Percentiles rank a stretch among this genome's conserved stretches.
Conservation (phyloP, 306 rosid genomes). For the Medicago ruthenica region DNA sequence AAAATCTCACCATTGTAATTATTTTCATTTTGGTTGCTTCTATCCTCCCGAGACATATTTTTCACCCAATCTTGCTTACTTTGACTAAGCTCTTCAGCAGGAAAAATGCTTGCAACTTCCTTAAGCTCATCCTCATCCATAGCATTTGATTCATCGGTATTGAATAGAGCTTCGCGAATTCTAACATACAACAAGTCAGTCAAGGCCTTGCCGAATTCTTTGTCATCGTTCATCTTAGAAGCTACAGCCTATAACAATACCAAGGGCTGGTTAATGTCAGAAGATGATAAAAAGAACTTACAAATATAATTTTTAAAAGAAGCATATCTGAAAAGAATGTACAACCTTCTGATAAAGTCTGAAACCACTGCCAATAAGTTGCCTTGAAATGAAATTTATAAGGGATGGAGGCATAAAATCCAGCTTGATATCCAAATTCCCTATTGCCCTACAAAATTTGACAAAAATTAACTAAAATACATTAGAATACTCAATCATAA, state of each 20-base stretch:
- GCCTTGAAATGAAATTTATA: constrained; percentile 90
- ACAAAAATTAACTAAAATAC: constrained; percentile 22
- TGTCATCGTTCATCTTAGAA: constrained; percentile 58
- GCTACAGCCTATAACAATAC: constrained; percentile 66
- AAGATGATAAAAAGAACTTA: not conserved
- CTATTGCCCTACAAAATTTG: constrained; percentile 74
- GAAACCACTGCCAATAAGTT: constrained; percentile 91
- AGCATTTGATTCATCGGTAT: constrained; percentile 37
- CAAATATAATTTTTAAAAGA: constrained; percentile 19
- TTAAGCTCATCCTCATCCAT: constrained; percentile 41
- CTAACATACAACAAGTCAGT: constrained; percentile 62
- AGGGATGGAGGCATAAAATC: constrained; percentile 85
- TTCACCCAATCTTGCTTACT: constrained; percentile 39
- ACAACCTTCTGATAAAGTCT: constrained; percentile 86
- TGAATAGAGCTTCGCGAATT: constrained; percentile 60
- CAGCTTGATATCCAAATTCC: constrained; percentile 89
- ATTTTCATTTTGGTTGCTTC: constrained; percentile 38
- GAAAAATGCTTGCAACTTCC: constrained; percentile 38
- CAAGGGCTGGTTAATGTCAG: constrained; percentile 31
- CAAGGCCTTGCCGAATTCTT: constrained; percentile 68
- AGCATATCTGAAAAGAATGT: constrained; percentile 28
- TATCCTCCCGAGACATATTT: constrained; percentile 42
- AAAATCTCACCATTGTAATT: constrained; percentile 28
- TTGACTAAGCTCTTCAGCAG: constrained; percentile 41
- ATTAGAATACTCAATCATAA: constrained; percentile 2